Conservation (phyloP, 2,329 filamentous ascomycete genomes). For the Pseudogymnoascus sp. region DNA sequence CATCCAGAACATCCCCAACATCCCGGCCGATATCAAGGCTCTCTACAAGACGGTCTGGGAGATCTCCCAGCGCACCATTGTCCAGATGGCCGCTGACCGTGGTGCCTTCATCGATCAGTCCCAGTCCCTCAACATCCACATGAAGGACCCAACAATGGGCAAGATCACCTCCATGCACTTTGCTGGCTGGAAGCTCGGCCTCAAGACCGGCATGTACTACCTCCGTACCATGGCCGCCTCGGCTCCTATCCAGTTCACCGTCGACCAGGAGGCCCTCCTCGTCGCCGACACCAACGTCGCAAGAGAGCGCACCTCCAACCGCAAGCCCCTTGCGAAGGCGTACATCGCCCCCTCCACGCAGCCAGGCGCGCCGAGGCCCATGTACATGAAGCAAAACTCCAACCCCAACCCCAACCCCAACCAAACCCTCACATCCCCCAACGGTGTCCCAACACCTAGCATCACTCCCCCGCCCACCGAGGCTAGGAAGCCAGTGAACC, state of each 20-base stretch:
- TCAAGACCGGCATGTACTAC: slow-evolving; percentile 99
- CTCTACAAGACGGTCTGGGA: slow-evolving; percentile 99
- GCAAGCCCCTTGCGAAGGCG: slow-evolving; percentile 53
- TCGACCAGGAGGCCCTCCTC: slow-evolving; percentile 91
- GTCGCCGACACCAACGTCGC: slow-evolving; percentile 74
- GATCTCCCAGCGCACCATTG: slow-evolving; percentile 88
- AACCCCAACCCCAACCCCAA: slow-evolving; percentile 27
- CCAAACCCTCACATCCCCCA: slow-evolving; percentile 35
- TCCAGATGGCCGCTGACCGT: slow-evolving; percentile 97
- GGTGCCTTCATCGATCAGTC: slow-evolving; percentile 99
- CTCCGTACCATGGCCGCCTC: slow-evolving; percentile 95
- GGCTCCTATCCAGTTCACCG: slow-evolving; percentile 96
- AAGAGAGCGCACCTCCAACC: slow-evolving; percentile 57
- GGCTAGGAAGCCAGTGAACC: slow-evolving; percentile 31
- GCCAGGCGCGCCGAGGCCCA: slow-evolving; percentile 56
- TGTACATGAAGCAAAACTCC: slow-evolving; percentile 51
- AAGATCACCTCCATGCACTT: slow-evolving; percentile 99
- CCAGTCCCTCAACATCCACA: slow-evolving; percentile 98
- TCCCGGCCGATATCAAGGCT: slow-evolving; percentile 88
- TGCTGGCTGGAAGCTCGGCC: slow-evolving; percentile 94
- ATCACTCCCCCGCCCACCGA: slow-evolving; percentile 54
- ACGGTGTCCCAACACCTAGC: slow-evolving; percentile 62
- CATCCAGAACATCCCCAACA: slow-evolving; percentile 94
- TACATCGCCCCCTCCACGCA: slow-evolving; percentile 37
- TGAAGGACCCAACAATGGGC: slow-evolving; percentile 98